Evolutionary conservation across 2,329 filamentous ascomycete genomes (phyloP).

Genomic region (Diaporthe aspalathi): DNA sequence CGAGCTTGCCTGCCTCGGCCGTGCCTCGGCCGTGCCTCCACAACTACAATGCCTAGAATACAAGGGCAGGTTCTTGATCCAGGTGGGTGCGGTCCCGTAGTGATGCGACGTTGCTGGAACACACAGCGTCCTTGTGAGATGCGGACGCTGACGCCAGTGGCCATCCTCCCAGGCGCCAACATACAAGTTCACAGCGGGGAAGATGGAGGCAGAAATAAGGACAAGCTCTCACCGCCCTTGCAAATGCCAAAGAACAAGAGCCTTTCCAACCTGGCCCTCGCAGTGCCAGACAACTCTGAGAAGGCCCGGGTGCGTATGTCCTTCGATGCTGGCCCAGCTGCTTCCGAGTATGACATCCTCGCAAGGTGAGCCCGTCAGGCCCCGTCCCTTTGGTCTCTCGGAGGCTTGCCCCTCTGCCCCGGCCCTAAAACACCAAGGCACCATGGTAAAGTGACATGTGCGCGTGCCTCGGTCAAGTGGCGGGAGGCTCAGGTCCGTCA

Average conservation of each 20-base stretch:
- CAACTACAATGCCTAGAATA: conserved; percentile 59
- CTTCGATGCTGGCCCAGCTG: conserved; percentile 75
- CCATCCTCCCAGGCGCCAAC: conserved; percentile 53
- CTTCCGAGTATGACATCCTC: conserved; percentile 74
- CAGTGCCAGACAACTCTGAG: conserved; percentile 61
- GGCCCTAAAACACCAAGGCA: conserved; percentile 24
- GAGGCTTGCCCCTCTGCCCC: conserved; percentile 41
- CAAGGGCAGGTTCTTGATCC: conserved; percentile 56
- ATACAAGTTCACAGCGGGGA: conserved; percentile 49
- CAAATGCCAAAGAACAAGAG: conserved; percentile 73
- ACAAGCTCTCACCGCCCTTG: conserved; percentile 59
- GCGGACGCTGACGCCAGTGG: conserved; percentile 34
- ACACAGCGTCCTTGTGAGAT: conserved; percentile 20
- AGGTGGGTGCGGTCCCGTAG: conserved; percentile 49
- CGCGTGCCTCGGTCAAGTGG: conserved; percentile 22
- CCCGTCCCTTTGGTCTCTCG: conserved; percentile 34
- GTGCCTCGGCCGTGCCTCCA: conserved; percentile 37
- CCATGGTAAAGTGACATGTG: conserved; percentile 25
- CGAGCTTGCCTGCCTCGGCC: background rate
- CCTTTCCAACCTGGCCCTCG: conserved; percentile 69
- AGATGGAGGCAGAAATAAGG: conserved; percentile 53
- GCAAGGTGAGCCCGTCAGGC: conserved; percentile 71
- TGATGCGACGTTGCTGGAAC: conserved; percentile 24
- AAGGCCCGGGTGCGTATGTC: conserved; percentile 77
- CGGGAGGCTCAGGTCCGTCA: conserved; percentile 19